Evolutionary conservation across 225 moss, liverwort and hornwort genomes (phyloP).

Genomic region (Lunularia cruciata): DNA sequence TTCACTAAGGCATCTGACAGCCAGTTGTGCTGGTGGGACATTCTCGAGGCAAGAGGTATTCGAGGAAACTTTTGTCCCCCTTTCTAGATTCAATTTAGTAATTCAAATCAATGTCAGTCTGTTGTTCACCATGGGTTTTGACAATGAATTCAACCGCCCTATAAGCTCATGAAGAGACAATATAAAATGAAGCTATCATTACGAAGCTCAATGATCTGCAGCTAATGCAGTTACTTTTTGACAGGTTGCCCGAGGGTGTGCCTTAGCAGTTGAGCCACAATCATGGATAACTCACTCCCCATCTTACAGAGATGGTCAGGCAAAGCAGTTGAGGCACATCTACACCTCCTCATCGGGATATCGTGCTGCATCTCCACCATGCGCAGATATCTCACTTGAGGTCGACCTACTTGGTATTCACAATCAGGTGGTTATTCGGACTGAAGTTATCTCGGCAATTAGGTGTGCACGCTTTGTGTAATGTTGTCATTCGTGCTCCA

Average conservation of each 20-base stretch:
- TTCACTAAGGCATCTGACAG: neutral
- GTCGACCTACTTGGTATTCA: constrained; percentile 21
- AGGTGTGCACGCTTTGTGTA: too few species aligned
- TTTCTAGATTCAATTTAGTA: too few species aligned
- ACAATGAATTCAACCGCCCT: too few species aligned
- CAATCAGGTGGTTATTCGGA: constrained; percentile 30
- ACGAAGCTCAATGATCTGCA: neutral
- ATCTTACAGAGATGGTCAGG: constrained; percentile 17
- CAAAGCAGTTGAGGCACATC: constrained; percentile 23
- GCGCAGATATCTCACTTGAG: constrained; percentile 36
- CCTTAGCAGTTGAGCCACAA: constrained; percentile 12
- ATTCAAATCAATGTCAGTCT: too few species aligned
- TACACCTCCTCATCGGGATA: constrained; percentile 17
- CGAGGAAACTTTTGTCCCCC: too few species aligned
- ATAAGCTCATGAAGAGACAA: too few species aligned
- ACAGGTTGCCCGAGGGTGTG: constrained; percentile 24
- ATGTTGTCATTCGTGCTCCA: too few species aligned
- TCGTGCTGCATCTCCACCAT: constrained; percentile 32
- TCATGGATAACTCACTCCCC: constrained; percentile 13
- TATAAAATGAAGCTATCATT: too few species aligned
- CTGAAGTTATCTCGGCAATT: neutral
- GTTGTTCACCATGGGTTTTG: too few species aligned
- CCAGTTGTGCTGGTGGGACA: neutral
- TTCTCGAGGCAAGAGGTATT: neutral
- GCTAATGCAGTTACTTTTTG: neutral